Base-by-base conservation (phyloP, 2,329 filamentous ascomycete species). In the Ceratocystis diversiconidia region DNA sequence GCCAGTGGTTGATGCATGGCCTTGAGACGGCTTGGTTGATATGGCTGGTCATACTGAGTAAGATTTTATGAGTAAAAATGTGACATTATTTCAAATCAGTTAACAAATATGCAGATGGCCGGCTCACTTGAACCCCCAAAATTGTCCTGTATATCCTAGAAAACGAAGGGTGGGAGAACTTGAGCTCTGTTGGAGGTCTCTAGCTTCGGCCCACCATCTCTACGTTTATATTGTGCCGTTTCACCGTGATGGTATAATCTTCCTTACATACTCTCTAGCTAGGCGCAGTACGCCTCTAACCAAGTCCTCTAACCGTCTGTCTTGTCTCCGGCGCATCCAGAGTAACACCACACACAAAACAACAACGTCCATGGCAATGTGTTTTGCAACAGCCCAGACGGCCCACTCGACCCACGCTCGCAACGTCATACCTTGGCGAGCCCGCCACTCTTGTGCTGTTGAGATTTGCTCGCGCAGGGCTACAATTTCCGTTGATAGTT, bases 391-490 rank as follows among this genome's bases (percentile, higher is more conserved):
- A 50, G 84, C 75, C 87, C 87, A 92, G 0, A 87, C 73, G 2
- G 87, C 70, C 82, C 90, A 90, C 57, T 83, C 79, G 0, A 87
- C 61, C 89, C 90, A 95, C 1, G 85, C 81, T 61, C 84, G 80
- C 28, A 88, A 74, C 64, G 82, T 86, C 68, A 82, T 83, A 68
- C 83, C 82, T 70, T 82, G 86, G 70, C 82, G 83, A 19, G 83
- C 81, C 68, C 83, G 82, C 76, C 88, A 88, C 69, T 92, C 83
- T 12, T 88, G 81, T 0, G 89, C 85, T 0, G 85, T 82, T 64
- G 90, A 87, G 70, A 97, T 87, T 73, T 97, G 92, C 75, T 99
- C 94, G 44, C 94, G 83, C 68, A 97, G 76, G 0, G 94, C 94
- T 1, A 94, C 92, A 41, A 99, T 85, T 75, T 99, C 94, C 17